Base-by-base conservation (phyloP, 495 filamentous ascomycete genomes). In the Neurospora sp. region DNA sequence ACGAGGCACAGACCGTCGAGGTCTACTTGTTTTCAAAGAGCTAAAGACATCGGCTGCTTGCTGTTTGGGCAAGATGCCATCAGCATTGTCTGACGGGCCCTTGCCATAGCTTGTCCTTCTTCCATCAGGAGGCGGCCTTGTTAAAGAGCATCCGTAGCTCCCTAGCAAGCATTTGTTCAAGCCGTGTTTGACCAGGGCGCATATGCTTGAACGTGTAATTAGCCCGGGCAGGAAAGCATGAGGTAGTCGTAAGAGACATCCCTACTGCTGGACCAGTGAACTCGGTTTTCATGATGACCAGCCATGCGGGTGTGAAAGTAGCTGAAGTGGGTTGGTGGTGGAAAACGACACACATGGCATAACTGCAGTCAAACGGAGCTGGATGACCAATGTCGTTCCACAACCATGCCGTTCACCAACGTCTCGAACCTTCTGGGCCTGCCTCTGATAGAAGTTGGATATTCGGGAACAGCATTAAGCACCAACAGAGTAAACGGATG, bases 1-100 rank as follows among this genome's bases (percentile, higher is more conserved):
- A 84, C 5, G 85, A 87, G 22, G 80, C 77, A 1, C 87, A 92
- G 76, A 79, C 85, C 40, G 88, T 93, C 44, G 86, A 92, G 75
- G 81, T 92, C 40, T 88, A 90, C 78, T 76, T 87, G 37, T 87
- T 86, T 61, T 73, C 75, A 16, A 75, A 74, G 68, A 71, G 75
- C 38, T 78, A 59, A 74, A 59, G 18, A 27, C 27, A 66, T 9
- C 3, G 14, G 5, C 48, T 59, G 53, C 22, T 59, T 16, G 22
- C 22, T 31, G 12, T 61, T 31, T 61, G 53, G 12, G 53, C 11
- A 61, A 61, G 2, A 61, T 14, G 14, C 3, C 11, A 31, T 31
- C 22, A 18, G 27, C 27, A 35, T 16, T 66, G 2, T 9, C 53
- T 35, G 53, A 37, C 27, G 1, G 53, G 31, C 5, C 14, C 35